Conservation (phyloP, 1,284 basidiomycete species). For the Rhizopogon hawkerae region DNA sequence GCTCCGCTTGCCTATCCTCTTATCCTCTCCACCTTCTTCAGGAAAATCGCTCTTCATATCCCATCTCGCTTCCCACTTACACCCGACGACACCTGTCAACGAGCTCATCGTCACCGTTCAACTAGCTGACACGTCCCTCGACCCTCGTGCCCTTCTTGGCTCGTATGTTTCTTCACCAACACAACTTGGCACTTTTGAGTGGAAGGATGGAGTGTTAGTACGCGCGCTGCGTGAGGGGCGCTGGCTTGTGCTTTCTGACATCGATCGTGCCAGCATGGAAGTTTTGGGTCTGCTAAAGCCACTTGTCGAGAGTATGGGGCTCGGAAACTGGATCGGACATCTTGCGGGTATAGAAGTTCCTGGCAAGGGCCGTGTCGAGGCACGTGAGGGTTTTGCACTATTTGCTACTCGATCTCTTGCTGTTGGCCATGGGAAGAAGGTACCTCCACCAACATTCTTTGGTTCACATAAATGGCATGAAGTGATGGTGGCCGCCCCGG, state of each 20-base stretch:
- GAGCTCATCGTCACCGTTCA: slow-evolving; percentile 77
- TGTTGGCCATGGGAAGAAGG: slow-evolving; percentile 35
- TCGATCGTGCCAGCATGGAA: slow-evolving; percentile 84
- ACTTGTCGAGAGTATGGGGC: slow-evolving; percentile 71
- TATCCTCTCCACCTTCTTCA: slow-evolving; percentile 83
- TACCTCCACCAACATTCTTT: slow-evolving; percentile 61
- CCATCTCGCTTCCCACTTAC: slow-evolving; percentile 62
- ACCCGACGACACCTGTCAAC: slow-evolving; percentile 37
- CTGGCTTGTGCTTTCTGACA: slow-evolving; percentile 93
- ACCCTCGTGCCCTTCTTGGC: slow-evolving; percentile 89
- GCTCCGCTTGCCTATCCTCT: slow-evolving; percentile 68
- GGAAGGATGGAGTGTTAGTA: slow-evolving; percentile 92
- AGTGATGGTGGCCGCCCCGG: slow-evolving; percentile 55
- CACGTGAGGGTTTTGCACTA: slow-evolving; percentile 66
- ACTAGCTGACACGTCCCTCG: slow-evolving; percentile 89
- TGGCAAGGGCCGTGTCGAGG: slow-evolving; percentile 59
- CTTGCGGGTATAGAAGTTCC: slow-evolving; percentile 65
- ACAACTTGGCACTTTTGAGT: slow-evolving; percentile 87
- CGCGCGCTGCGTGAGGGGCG: slow-evolving; percentile 85
- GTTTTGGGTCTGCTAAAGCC: slow-evolving; percentile 80
- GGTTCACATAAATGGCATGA: slow-evolving; percentile 78
- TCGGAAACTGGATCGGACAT: slow-evolving; percentile 70
- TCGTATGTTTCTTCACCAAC: slow-evolving; percentile 88
- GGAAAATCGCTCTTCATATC: slow-evolving; percentile 84
- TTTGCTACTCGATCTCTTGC: slow-evolving; percentile 72